Percentiles rank a stretch among this genome's conserved stretches.
These are phyloP conservation scores for Citrus glauca DNA, from an alignment of 345 rosid genomes.

Conservation along the genomic window DNA sequence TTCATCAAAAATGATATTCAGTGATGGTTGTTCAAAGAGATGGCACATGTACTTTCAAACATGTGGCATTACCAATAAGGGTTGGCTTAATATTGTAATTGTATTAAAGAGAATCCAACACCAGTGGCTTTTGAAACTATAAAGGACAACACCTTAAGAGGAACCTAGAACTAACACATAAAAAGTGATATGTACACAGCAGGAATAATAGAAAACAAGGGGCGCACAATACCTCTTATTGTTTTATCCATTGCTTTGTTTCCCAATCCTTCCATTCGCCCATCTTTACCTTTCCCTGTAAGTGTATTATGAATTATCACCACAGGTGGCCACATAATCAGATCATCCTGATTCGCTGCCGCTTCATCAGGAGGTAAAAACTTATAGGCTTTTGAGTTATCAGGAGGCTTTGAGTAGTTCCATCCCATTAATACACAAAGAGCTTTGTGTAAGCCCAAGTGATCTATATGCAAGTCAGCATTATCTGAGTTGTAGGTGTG, in stretches of 20 bases:
- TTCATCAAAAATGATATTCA: neutral
- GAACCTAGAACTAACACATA: neutral
- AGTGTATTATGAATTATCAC: constrained; percentile 89
- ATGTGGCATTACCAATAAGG: neutral
- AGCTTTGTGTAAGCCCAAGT: constrained; percentile 96
- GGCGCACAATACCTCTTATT: constrained; percentile 74
- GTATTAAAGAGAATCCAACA: neutral
- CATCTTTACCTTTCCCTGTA: constrained; percentile 93
- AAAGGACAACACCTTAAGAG: constrained; percentile 10
- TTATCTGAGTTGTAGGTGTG: constrained; percentile 86
- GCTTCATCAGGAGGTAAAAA: constrained; percentile 73
- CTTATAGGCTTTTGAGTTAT: constrained; percentile 79
- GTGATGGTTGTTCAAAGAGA: neutral
- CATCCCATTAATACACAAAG: constrained; percentile 96
- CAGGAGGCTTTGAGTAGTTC: constrained; percentile 81
- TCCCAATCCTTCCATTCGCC: constrained; percentile 96
- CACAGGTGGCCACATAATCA: constrained; percentile 94
- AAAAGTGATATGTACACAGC: constrained; percentile 11
- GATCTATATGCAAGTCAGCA: constrained; percentile 73
- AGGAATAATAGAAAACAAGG: constrained; percentile 30
- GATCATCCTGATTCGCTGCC: constrained; percentile 76
- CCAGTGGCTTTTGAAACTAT: neutral
- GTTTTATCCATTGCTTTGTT: constrained; percentile 90
- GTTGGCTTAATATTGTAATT: neutral
- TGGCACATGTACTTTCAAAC: neutral